Evolutionary conservation across 495 filamentous ascomycete genomes (phyloP).

Genomic region (Talaromyces nanjingensis): DNA sequence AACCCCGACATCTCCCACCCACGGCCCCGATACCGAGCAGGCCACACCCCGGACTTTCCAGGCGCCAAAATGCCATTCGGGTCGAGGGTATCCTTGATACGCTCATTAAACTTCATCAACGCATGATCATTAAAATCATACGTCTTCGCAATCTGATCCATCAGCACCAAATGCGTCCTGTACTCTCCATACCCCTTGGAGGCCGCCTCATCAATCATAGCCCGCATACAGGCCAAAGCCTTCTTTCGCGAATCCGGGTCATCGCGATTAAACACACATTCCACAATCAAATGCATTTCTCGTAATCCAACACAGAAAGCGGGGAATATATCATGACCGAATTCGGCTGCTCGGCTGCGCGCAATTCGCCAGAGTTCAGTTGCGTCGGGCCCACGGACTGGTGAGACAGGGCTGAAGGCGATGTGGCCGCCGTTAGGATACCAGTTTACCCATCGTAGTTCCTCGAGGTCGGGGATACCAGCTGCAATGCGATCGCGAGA

Average conservation of each 20-base stretch:
- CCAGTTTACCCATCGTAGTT: conserved; percentile 52
- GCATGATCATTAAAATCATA: conserved; percentile 50
- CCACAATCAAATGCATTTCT: conserved; percentile 48
- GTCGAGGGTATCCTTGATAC: conserved; percentile 50
- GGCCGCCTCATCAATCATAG: conserved; percentile 38
- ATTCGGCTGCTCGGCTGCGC: conserved; percentile 26
- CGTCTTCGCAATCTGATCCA: conserved; percentile 45
- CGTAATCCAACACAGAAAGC: conserved; percentile 46
- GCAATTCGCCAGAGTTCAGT: conserved; percentile 37
- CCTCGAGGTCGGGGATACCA: conserved; percentile 42
- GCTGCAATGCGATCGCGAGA: conserved; percentile 30
- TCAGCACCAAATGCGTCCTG: conserved; percentile 48
- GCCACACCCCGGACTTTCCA: conserved; percentile 51
- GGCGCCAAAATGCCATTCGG: conserved; percentile 53
- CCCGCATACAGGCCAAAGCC: conserved; percentile 33
- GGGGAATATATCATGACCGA: conserved; percentile 44
- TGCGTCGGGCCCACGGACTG: conserved; percentile 42
- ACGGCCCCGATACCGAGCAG: conserved; percentile 31
- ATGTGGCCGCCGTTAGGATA: conserved; percentile 48
- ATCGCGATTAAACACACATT: conserved; percentile 48
- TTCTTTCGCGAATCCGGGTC: conserved; percentile 28
- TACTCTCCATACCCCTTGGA: conserved; percentile 42
- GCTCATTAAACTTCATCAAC: conserved; percentile 47
- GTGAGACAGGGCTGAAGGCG: conserved; percentile 48
- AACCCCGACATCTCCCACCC: neutral